Base-by-base conservation (phyloP, 1,284 basidiomycete genomes). In the Boletus calvinii region DNA sequence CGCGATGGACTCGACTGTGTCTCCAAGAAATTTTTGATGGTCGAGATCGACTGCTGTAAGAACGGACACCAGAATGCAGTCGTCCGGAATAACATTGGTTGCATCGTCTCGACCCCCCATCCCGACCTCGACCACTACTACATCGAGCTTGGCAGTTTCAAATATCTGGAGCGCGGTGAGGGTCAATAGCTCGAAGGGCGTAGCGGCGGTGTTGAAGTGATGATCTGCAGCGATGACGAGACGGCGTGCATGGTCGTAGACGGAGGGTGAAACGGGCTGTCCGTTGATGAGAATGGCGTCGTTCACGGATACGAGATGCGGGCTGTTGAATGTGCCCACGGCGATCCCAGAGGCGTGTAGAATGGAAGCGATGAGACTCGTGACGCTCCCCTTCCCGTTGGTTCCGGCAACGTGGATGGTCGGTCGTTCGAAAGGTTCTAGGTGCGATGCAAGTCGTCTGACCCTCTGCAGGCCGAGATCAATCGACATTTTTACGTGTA, bases 381-480 rank as follows among this genome's bases (percentile, higher is more conserved):
- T 87, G 10, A 95, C 92, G 54, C 90, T 94, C 26, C 97, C 97
- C 71, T 99, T 99, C 29, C 96, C 96, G 71, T 99, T 99, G 0
- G 97, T 99, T 0, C 97, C 96, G 4, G 94, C 87, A 47, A 99
- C 81, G 66, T 99, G 97, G 35, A 94, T 79, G 1, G 95, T 92
- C 0, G 94, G 95, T 2, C 92, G 82, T 0, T 74, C 81, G 62
- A 89, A 85, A 0, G 78, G 74, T 0, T 84, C 85, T 2, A 98
- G 76, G 48, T 77, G 68, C 5, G 66, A 55, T 46, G 88, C 77
- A 2, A 97, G 76, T 6, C 59, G 69, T 20, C 67, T 67, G 59
- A 98, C 85, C 5, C 92, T 83, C 36, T 85, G 76, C 1, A 97
- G 77, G 1, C 85, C 84, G 9, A 97, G 83, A 58, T 90, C 84